These are phyloP conservation scores for Petunia hybrid DNA, from an alignment of 305 asterid species.

Conservation along the genomic window DNA sequence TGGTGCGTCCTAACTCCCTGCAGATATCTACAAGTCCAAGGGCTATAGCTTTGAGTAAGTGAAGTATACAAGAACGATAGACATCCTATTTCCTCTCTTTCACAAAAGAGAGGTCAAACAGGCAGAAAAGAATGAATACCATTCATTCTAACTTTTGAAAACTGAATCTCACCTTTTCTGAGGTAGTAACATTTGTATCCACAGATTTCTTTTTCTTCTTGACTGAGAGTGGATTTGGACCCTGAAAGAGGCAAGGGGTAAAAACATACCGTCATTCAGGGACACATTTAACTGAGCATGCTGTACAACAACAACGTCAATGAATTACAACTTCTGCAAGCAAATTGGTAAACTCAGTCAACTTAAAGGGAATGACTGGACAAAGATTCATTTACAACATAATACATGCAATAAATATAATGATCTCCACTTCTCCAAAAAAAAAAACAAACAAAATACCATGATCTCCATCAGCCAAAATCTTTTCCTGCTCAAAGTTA, in stretches of 20 bases:
- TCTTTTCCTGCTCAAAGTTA: background rate
- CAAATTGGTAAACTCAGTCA: background rate
- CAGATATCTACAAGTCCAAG: no score
- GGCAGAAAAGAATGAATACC: background rate
- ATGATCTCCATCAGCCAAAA: background rate
- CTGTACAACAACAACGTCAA: background rate
- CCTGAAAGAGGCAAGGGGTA: slow-evolving; percentile 54
- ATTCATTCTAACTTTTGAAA: slow-evolving; percentile 7
- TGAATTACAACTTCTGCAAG: background rate
- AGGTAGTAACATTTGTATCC: slow-evolving; percentile 41
- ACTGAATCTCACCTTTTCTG: slow-evolving; percentile 55
- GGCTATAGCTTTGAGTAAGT: background rate
- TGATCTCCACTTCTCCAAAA: background rate
- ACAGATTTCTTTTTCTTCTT: slow-evolving; percentile 71
- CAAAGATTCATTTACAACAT: background rate
- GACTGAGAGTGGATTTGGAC: slow-evolving; percentile 93
- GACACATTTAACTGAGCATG: background rate
- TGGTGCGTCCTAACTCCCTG: no score
- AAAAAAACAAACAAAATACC: no score
- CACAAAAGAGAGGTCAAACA: background rate
- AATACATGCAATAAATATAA: background rate
- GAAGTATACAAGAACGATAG: background rate
- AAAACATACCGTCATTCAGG: slow-evolving; percentile 22
- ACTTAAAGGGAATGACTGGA: background rate
- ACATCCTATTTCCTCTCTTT: background rate